These are phyloP conservation scores for Ophiocordyceps sinensis DNA, from an alignment of 2,329 filamentous ascomycete species.

Conservation along the genomic window DNA sequence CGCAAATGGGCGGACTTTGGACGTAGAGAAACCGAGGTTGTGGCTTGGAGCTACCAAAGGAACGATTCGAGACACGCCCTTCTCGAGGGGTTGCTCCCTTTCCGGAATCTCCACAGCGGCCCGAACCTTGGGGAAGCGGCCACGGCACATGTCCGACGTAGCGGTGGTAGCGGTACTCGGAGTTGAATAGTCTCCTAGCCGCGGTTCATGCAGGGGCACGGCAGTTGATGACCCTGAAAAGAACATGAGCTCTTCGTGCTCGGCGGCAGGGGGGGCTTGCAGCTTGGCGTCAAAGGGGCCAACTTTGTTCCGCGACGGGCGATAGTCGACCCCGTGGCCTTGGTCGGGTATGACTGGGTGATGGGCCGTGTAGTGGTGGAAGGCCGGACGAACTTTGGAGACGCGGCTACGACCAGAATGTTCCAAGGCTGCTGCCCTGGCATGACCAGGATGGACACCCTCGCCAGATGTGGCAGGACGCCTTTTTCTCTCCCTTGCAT, in stretches of 20 bases:
- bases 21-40: not conserved
- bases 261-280: not conserved
- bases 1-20: conserved; percentile 3
- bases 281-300: conserved; percentile 5
- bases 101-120: not conserved
- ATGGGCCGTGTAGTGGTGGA: conserved; percentile 5
- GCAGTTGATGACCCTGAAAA: conserved; percentile 4
- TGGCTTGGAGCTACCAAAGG: not conserved
- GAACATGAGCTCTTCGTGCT: not conserved
- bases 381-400: conserved; percentile 13
- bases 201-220: not conserved
- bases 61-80: not conserved
- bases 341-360: conserved; percentile 1
- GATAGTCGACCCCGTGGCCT: conserved; percentile 1
- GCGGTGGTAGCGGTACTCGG: not conserved
- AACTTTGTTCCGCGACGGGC: conserved; percentile 6
- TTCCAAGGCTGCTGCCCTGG: conserved; percentile 1
- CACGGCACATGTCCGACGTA: not conserved
- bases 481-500: too few species aligned
- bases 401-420: conserved; percentile 8
- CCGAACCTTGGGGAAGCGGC: not conserved
- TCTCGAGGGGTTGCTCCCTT: not conserved
- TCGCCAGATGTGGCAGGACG: not conserved
- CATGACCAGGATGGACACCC: not conserved
- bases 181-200: not conserved